These are phyloP conservation scores for Lonicera japonica DNA, from an alignment of 129 eudicot species.

Conservation along the genomic window DNA sequence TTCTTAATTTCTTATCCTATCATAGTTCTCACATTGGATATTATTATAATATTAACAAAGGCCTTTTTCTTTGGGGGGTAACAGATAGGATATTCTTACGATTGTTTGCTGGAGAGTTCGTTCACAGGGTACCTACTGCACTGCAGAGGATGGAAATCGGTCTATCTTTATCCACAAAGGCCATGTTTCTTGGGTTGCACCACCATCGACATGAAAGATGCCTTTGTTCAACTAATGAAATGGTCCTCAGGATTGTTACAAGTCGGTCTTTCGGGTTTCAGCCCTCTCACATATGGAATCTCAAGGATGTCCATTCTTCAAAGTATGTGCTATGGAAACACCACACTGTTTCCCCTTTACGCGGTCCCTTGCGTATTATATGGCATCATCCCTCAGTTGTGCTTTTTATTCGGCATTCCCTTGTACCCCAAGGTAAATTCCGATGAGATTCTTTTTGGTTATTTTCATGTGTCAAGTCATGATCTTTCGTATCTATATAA, in stretches of 20 bases:
- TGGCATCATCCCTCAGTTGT: slow-evolving; percentile 54
- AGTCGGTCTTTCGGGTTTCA: slow-evolving; percentile 60
- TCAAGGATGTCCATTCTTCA: slow-evolving; percentile 59
- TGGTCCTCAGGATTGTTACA: slow-evolving; percentile 74
- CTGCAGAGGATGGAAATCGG: slow-evolving; percentile 77
- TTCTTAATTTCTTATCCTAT: too few species aligned
- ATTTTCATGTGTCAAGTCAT: not conserved
- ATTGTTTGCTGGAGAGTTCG: slow-evolving; percentile 58
- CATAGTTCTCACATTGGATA: not conserved
- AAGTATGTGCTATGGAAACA: slow-evolving; percentile 62
- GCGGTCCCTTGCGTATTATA: slow-evolving; percentile 30
- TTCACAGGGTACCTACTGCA: slow-evolving; percentile 72
- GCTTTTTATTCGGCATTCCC: slow-evolving; percentile 52
- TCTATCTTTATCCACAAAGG: slow-evolving; percentile 54
- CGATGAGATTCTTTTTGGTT: not conserved
- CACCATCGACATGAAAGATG: slow-evolving; percentile 70
- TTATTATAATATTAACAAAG: not conserved
- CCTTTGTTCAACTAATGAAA: slow-evolving; percentile 65
- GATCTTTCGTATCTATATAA: too few species aligned
- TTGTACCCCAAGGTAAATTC: slow-evolving; percentile 51
- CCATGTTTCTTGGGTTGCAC: slow-evolving; percentile 76
- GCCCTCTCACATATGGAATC: slow-evolving; percentile 60
- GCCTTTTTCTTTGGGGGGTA: not conserved
- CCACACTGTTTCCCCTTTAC: slow-evolving; percentile 35
- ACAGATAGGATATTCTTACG: slow-evolving; percentile 75